phyloP scores from a whole-genome alignment of 257 asterid species.

The Galeopsis tetrahit region DNA sequence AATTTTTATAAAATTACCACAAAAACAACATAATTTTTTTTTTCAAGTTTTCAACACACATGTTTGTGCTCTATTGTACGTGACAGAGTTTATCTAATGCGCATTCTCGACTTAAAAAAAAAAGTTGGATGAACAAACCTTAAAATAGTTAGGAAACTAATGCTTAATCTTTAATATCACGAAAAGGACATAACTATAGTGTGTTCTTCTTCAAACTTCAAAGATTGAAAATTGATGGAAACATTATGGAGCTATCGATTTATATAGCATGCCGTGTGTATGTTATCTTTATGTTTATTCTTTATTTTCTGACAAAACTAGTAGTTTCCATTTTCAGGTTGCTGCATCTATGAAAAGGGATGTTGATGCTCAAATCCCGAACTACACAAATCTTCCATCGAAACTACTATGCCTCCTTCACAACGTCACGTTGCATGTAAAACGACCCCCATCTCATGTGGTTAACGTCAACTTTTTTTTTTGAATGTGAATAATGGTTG shows the following conservation, averaged over 20 bases:
- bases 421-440: slow-evolving; percentile 77
- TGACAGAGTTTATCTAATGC: background rate
- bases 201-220: background rate
- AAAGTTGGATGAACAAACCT: background rate
- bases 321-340: slow-evolving; percentile 54
- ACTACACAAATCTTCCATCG: slow-evolving; percentile 88
- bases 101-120: background rate
- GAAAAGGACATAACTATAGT: background rate
- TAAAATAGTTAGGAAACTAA: background rate
- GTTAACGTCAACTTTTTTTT: background rate
- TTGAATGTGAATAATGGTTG: slow-evolving; percentile 18
- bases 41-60: background rate
- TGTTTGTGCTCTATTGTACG: background rate
- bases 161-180: background rate
- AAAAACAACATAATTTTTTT: background rate
- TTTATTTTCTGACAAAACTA: background rate
- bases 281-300: background rate
- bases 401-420: slow-evolving; percentile 87
- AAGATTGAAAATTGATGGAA: background rate
- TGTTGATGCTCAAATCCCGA: slow-evolving; percentile 82
- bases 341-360: slow-evolving; percentile 94
- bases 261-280: background rate
- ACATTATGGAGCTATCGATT: background rate
- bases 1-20: background rate
- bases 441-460: slow-evolving; percentile 21